Evolutionary conservation across 139 green algal species (phyloP), one percentile per base, ranked within the genome.

Genomic region (Eudorina sp.): DNA sequence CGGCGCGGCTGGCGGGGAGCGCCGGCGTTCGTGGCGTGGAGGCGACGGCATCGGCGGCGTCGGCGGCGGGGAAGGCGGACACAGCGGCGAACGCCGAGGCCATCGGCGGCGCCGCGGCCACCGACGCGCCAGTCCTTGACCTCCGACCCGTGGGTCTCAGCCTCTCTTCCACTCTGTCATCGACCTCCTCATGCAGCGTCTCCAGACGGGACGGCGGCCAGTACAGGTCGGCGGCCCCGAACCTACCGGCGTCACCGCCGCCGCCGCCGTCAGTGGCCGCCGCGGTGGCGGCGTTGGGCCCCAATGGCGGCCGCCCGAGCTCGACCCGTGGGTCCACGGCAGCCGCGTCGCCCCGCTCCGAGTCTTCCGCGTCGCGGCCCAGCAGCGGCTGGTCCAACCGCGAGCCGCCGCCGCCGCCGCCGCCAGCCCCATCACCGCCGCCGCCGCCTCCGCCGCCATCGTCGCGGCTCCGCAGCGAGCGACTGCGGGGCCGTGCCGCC

Each of bases 151-250:
- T n/a, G n/a, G n/a, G n/a, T n/a, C n/a, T n/a, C n/a, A n/a, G n/a
- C n/a, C n/a, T n/a, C n/a, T n/a, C n/a, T n/a, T 72, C 62, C 62
- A 34, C 62, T 29, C 66, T 46, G 66, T 64, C 60, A 1, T 64
- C 80, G 27, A 1, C 27, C n/a, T 76, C 60, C 62, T 86, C 80
- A 5, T 23, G 14, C 13, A 86, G 80, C 60, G 80, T 86, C 45
- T 58, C 60, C 43, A 86, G 58, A 31, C 38, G 60, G 43, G 58
- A 16, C 29, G 80, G 58, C 40, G 80, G 60, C 60, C 60, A 43
- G 25, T 86, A 86, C 0, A 18, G 7, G 18, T 58, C 80, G 6
- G 18, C 78, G 16, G 19, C 77, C 11, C 77, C 53, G n/a, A n/a
- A n/a, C n/a, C n/a, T n/a, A 25, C 48, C 75, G 36, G 48, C 38